phyloP scores from a whole-genome alignment of 257 asterid species.

The Solanum peruvianum region DNA sequence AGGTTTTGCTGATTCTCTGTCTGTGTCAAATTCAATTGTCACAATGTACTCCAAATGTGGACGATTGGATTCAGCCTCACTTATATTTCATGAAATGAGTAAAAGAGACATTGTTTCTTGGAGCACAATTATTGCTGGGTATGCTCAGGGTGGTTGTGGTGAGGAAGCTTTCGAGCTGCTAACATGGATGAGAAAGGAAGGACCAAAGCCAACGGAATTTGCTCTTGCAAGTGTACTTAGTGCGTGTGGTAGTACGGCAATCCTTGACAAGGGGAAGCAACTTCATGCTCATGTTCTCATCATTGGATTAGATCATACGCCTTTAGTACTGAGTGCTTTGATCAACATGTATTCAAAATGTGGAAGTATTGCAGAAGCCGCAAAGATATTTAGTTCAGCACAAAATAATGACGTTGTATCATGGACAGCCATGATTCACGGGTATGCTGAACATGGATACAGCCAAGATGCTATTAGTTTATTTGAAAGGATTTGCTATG shows the following conservation, averaged over 20 bases:
- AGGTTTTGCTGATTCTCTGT: constrained; percentile 43
- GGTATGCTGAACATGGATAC: constrained; percentile 83
- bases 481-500: constrained; percentile 38
- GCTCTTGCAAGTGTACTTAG: constrained; percentile 70
- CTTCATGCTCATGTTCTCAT: constrained; percentile 62
- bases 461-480: constrained; percentile 68
- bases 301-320: constrained; percentile 50
- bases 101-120: constrained; percentile 68
- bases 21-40: constrained; percentile 71
- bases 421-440: constrained; percentile 91
- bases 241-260: constrained; percentile 64
- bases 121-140: constrained; percentile 83
- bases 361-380: constrained; percentile 66
- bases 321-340: constrained; percentile 43
- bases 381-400: constrained; percentile 21
- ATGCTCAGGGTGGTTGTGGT: constrained; percentile 62
- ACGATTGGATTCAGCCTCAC: constrained; percentile 25
- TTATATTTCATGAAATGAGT: constrained; percentile 39
- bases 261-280: constrained; percentile 78
- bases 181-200: constrained; percentile 65
- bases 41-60: constrained; percentile 77
- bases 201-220: constrained; percentile 75
- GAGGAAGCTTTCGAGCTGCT: constrained; percentile 68
- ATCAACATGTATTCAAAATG: constrained; percentile 84
- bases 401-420: constrained; percentile 53